These are phyloP conservation scores for Ogataea minuta DNA, from an alignment of 805 yeast species.

Conservation along the genomic window DNA sequence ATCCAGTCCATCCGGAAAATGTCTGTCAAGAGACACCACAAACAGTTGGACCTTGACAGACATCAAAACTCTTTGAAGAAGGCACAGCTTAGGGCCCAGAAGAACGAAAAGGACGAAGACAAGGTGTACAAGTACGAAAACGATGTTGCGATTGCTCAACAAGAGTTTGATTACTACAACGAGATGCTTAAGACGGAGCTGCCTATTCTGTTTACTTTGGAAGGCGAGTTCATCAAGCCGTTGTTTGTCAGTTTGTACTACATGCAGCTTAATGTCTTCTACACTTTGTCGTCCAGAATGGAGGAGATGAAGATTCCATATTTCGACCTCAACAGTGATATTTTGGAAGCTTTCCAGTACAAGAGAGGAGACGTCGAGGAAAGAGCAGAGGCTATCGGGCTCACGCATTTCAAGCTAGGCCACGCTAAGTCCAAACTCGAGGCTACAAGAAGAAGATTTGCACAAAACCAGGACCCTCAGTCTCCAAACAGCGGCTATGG, in stretches of 20 bases:
- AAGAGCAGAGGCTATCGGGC: conserved; percentile 81
- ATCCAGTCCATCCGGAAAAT: conserved; percentile 84
- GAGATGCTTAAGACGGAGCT: conserved; percentile 89
- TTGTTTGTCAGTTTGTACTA: conserved; percentile 90
- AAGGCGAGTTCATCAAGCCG: conserved; percentile 90
- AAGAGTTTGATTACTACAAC: conserved; percentile 94
- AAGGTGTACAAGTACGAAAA: conserved; percentile 85
- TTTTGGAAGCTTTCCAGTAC: conserved; percentile 69
- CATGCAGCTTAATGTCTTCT: conserved; percentile 97
- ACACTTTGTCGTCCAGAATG: conserved; percentile 86
- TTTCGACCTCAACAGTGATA: conserved; percentile 82
- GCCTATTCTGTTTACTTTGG: conserved; percentile 83
- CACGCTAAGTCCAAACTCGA: conserved; percentile 85
- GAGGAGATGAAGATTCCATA: conserved; percentile 97
- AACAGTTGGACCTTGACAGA: conserved; percentile 91
- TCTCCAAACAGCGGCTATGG: conserved; percentile 26
- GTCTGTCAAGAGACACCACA: conserved; percentile 94
- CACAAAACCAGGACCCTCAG: conserved; percentile 36
- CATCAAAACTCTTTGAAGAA: conserved; percentile 68
- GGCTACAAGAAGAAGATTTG: conserved; percentile 74
- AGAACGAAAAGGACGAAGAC: conserved; percentile 87
- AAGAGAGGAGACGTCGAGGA: conserved; percentile 94
- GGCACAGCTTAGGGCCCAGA: conserved; percentile 78
- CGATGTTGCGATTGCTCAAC: conserved; percentile 85
- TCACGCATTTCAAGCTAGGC: conserved; percentile 86